Base-by-base conservation (phyloP, 768 basidiomycete genomes). In the Rhodosporidiobolus sp. region DNA sequence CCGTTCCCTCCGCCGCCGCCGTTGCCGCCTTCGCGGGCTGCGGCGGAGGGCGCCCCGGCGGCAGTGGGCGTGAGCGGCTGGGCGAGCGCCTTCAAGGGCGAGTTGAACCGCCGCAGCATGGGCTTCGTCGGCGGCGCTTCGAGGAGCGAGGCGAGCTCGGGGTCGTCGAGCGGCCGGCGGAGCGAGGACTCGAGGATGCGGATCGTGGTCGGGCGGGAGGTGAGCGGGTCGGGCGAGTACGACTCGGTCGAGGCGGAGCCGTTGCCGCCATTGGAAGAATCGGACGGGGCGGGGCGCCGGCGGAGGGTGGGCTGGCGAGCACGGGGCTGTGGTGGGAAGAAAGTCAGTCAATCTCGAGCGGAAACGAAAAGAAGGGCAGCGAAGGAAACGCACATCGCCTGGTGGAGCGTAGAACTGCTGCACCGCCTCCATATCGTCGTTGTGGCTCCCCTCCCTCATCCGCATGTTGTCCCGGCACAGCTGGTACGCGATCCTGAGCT, bases 401-500 rank as follows among this genome's bases (percentile, higher is more conserved):
- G 70, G 68, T 8, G 66, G 68, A 3, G 67, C 54, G n/a, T 65
- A 70, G 50, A 76, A 77, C 43, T n/a, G 34, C 63, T 72, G 69
- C 11, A 59, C 67, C 58, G 73, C 77, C 38, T 76, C 73, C 26
- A 61, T 53, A 38, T 78, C 77, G 17, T 74, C 74, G 61, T 69
- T 69, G 32, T 78, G 73, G 48, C 12, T 60, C 28, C 93, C 92
- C 80, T 89, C 87, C 11, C 92, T 88, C 64, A 90, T 85, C 50
- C 93, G 83, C 76, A 88, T 85, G 83, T 94, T 94, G 79, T 99
- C 95, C 67, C 92, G 85, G 56, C 96, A 84, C 8, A 99, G 84
- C 87, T 94, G 88, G 81, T 98, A 99, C 0, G 95, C 94, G 12
- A 99, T 94, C 82, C 96, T 94, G 79, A 98, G 89, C 65, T 92